phyloP scores from a whole-genome alignment of 495 filamentous ascomycete genomes.

The Aspergillus cristatus region DNA sequence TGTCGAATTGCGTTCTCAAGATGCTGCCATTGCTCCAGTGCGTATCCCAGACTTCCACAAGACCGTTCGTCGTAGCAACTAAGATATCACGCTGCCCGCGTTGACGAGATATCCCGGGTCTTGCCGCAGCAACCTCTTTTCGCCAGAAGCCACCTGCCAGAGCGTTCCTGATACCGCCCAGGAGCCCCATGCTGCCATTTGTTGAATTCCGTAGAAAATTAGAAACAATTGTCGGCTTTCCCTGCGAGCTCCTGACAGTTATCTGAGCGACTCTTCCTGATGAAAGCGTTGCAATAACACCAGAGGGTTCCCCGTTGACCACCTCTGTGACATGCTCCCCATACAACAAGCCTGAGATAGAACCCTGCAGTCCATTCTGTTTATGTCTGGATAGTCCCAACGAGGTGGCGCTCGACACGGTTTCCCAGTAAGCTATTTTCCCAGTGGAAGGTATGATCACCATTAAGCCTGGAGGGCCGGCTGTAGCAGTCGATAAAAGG shows the following conservation, averaged over 20 bases:
- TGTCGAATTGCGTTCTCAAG: slow-evolving; percentile 43
- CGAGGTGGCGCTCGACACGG: slow-evolving; percentile 71
- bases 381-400: slow-evolving; percentile 67
- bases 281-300: slow-evolving; percentile 74
- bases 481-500: slow-evolving; percentile 65
- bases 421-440: slow-evolving; percentile 90
- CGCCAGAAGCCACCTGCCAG: slow-evolving; percentile 55
- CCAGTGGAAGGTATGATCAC: slow-evolving; percentile 74
- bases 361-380: slow-evolving; percentile 64
- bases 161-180: slow-evolving; percentile 67
- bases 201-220: slow-evolving; percentile 60
- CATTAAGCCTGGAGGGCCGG: slow-evolving; percentile 71
- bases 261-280: slow-evolving; percentile 79
- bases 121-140: slow-evolving; percentile 69
- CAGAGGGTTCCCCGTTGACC: slow-evolving; percentile 73
- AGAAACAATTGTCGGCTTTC: slow-evolving; percentile 65
- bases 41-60: slow-evolving; percentile 76
- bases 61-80: slow-evolving; percentile 62
- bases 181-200: slow-evolving; percentile 47
- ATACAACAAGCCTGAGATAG: slow-evolving; percentile 60
- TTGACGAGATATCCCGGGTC: slow-evolving; percentile 54
- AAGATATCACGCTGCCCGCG: slow-evolving; percentile 80
- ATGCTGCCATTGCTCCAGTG: slow-evolving; percentile 67
- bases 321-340: slow-evolving; percentile 71
- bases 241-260: slow-evolving; percentile 73